These are phyloP conservation scores for Diddensiella transvaalensis DNA, from an alignment of 805 yeast genomes.

Conservation along the genomic window DNA sequence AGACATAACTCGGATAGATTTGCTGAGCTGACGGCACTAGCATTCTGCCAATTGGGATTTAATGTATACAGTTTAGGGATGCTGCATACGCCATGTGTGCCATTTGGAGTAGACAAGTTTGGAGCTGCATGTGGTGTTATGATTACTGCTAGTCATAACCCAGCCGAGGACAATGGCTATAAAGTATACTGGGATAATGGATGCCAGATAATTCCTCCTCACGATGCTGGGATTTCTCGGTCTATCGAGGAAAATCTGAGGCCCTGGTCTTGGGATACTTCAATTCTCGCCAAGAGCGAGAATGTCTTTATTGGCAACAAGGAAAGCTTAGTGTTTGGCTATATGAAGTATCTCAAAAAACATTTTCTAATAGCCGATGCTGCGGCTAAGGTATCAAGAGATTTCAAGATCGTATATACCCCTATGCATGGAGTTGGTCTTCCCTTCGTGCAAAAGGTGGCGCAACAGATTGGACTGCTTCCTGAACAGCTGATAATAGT, in stretches of 20 bases:
- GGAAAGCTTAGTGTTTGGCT: constrained; percentile 14
- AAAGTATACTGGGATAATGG: constrained; percentile 93
- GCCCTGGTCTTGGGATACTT: constrained; percentile 55
- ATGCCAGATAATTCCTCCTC: constrained; percentile 94
- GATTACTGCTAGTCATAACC: constrained; percentile 76
- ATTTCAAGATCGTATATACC: constrained; percentile 63
- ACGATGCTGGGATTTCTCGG: constrained; percentile 68
- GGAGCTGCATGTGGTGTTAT: constrained; percentile 78
- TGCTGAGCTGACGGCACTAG: constrained; percentile 75
- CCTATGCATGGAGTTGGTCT: constrained; percentile 96
- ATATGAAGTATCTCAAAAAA: constrained; percentile 14
- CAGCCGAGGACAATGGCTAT: constrained; percentile 73
- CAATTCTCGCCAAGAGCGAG: constrained; percentile 39
- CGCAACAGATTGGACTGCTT: constrained; percentile 37
- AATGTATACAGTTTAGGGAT: constrained; percentile 49
- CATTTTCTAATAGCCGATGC: constrained; percentile 4
- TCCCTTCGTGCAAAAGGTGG: constrained; percentile 48
- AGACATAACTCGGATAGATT: constrained; percentile 73
- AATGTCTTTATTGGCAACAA: constrained; percentile 29
- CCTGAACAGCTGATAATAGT: constrained; percentile 43
- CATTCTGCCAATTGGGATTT: constrained; percentile 65
- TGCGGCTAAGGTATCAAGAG: constrained; percentile 1
- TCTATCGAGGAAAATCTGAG: constrained; percentile 56
- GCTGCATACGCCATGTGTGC: constrained; percentile 89
- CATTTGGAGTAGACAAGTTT: constrained; percentile 68